Evolutionary conservation across 208 protist species (phyloP).

Genomic region (Trypanosomatidae sp.): DNA sequence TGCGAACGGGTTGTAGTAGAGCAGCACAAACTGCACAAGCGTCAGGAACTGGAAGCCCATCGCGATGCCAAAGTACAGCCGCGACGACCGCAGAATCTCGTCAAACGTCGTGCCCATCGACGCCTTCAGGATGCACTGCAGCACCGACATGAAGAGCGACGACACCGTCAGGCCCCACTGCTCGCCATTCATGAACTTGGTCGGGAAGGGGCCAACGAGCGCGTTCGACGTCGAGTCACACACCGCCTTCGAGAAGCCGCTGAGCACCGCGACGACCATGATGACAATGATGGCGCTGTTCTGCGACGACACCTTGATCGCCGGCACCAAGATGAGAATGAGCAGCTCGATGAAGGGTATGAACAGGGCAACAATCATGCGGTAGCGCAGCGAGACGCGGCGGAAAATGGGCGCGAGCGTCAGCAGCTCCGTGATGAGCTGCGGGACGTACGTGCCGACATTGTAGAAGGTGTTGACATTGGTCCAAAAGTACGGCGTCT

Average conservation of each 20-base stretch:
- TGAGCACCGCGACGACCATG: slow-evolving; percentile 36
- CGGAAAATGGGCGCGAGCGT: slow-evolving; percentile 27
- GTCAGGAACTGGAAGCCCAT: slow-evolving; percentile 33
- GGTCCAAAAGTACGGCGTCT: slow-evolving; percentile 40
- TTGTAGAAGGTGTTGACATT: slow-evolving; percentile 78
- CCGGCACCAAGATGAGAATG: slow-evolving; percentile 38
- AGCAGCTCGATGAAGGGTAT: slow-evolving; percentile 42
- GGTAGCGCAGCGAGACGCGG: slow-evolving; percentile 25
- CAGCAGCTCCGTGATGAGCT: slow-evolving; percentile 37
- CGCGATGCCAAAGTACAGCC: slow-evolving; percentile 67
- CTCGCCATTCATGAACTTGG: slow-evolving; percentile 57
- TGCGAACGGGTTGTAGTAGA: slow-evolving; percentile 46
- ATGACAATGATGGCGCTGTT: slow-evolving; percentile 47
- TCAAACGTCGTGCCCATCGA: slow-evolving; percentile 34
- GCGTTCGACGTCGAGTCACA: slow-evolving; percentile 73
- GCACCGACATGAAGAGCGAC: slow-evolving; percentile 36
- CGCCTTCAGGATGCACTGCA: slow-evolving; percentile 67
- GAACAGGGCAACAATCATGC: slow-evolving; percentile 33
- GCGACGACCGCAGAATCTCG: slow-evolving; percentile 30
- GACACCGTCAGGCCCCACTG: slow-evolving; percentile 57
- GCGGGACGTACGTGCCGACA: slow-evolving; percentile 37
- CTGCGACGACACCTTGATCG: slow-evolving; percentile 15
- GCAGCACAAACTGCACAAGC: slow-evolving; percentile 20
- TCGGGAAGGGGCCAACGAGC: slow-evolving; percentile 62
- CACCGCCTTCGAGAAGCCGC: slow-evolving; percentile 58